Evolutionary conservation across 2,329 filamentous ascomycete genomes (phyloP), one percentile per base, ranked within the genome.

Genomic region (Verticillium isaacii): DNA sequence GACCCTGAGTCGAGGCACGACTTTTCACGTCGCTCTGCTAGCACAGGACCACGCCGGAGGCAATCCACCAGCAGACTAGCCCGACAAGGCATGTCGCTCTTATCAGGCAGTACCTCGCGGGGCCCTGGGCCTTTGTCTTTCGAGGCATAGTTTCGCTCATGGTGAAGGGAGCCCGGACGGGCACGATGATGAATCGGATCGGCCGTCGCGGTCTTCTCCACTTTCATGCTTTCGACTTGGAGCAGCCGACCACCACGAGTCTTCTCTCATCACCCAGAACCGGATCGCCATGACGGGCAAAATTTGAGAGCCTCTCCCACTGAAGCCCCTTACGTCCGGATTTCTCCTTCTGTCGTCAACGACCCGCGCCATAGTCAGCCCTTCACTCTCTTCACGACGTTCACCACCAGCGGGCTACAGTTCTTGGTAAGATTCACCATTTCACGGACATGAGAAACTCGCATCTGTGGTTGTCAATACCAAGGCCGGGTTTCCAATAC

Each of bases 161-260:
- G 45, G 45, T 23, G 11, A n/a, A 52, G 45, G 23, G n/a, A 12
- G 45, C 19, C 8, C 19, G 19, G 45, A 52, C 23, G 45, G 45
- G 45, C n/a, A 52, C 45, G 45, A 52, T 52, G 45, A 52, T 52
- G 45, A 52, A 52, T 52, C 45, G 45, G 45, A 52, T 52, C 45
- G n/a, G 45, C 45, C 45, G 45, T 52, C 45, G 9, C 23, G 45
- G 17, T 9, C 36, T 62, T 62, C 63, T 54, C 63, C 63, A 65
- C 63, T 59, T 57, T 55, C 58, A 34, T 64, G 60, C 62, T 65
- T 57, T 65, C 64, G 57, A 62, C 55, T 62, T 61, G 61, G 45
- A 56, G 61, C 61, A 59, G 50, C 50, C 62, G 62, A 57, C 56
- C 45, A 54, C 60, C 58, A 55, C 57, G 56, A 39, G 56, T 64